Base-by-base conservation (phyloP, 2,329 filamentous ascomycete species). In the Penicillium janthinellum region DNA sequence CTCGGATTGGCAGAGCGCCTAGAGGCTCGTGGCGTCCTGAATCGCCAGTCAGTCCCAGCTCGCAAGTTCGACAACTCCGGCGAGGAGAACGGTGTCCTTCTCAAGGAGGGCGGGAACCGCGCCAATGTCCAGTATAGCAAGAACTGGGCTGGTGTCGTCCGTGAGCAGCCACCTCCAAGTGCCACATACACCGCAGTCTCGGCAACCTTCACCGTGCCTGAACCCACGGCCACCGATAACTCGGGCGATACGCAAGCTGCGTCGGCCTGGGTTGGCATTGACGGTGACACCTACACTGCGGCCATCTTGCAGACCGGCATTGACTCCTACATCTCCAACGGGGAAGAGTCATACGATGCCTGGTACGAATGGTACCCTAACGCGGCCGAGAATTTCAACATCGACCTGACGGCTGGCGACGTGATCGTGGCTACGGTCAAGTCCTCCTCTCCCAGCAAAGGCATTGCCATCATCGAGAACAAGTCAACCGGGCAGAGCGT, bases 301-400 rank as follows among this genome's bases (percentile, higher is more conserved):
- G 82, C 83, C 7, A 85, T 86, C 55, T 73, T 87, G 5, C 84
- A 86, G 70, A 83, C 83, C 1, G 85, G 84, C 35, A 73, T 87
- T 38, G 84, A 86, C 71, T 84, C 84, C 69, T 81, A 79, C 54
- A 73, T 82, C 44, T 67, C 78, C n/a, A 73, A 76, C n/a, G 72
- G 69, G 7, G 41, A 70, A 15, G 57, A 61, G n/a, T 75, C 70
- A 6, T 87, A 81, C 66, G 80, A 83, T 57, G 82, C 84, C 17
- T 87, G 85, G 84, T 87, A 84, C 67, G 84, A 87, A 71, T 87
- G 84, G 84, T 85, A 82, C 65, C 84, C 84, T 0, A 81, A 85
- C 67, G 81, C 81, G 64, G 80, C 83, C 28, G 80, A 83, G 65
- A 79, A 83, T 67, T 86, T 86, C 71, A 75, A 77, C 56, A 75